phyloP scores from a whole-genome alignment of 306 rosid genomes.

The Bauhinia variegata region DNA sequence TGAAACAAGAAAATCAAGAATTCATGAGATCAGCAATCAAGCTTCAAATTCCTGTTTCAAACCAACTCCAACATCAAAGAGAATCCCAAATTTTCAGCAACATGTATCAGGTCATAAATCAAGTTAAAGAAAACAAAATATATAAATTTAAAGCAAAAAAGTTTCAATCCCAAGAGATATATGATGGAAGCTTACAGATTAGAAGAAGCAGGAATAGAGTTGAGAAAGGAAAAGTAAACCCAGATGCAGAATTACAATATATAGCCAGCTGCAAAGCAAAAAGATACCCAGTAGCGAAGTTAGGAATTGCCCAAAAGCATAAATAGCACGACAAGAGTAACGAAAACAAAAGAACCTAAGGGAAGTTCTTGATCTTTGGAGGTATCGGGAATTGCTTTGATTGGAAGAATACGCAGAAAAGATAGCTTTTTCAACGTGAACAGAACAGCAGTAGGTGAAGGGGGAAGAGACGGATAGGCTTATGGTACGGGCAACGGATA shows the following conservation, averaged over 20 bases:
- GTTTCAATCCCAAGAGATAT: neutral
- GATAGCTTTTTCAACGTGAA: neutral
- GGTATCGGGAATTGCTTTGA: constrained; percentile 27
- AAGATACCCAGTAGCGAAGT: constrained; percentile 15
- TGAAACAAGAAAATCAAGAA: neutral
- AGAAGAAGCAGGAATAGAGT: constrained; percentile 12
- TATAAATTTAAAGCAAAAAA: constrained; percentile 1
- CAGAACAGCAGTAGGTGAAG: neutral
- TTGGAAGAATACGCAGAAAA: constrained; percentile 10
- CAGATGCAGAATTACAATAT: constrained; percentile 21
- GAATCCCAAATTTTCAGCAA: neutral
- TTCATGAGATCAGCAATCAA: neutral
- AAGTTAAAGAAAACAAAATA: neutral
- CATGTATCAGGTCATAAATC: neutral
- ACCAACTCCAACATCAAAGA: neutral
- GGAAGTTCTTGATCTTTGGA: constrained; percentile 39
- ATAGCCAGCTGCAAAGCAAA: constrained; percentile 5
- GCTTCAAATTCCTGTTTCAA: neutral
- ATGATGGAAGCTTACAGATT: neutral
- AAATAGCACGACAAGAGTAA: neutral
- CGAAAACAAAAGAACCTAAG: neutral
- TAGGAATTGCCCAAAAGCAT: constrained; percentile 23
- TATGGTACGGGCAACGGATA: neutral
- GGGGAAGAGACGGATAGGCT: neutral
- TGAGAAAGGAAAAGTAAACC: constrained; percentile 25